Percentiles rank a stretch among this genome's conserved stretches.
Evolutionary conservation across 1,284 basidiomycete species (phyloP).

Genomic region (Chalciporus sp.): DNA sequence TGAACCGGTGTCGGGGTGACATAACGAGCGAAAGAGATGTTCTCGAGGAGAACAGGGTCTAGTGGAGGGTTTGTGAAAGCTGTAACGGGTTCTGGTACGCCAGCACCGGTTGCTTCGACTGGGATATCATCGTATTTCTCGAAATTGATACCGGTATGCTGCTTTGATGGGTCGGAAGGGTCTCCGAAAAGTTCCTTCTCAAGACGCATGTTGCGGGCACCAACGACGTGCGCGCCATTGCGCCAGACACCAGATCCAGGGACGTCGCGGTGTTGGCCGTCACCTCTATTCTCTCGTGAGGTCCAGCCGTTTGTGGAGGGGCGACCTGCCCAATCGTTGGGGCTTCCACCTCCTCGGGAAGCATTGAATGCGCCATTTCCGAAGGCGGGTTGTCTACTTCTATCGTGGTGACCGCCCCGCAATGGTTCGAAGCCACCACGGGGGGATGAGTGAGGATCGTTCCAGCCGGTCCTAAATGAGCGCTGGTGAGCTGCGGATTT

Average conservation of each 20-base stretch:
- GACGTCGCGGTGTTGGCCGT: constrained; percentile 48
- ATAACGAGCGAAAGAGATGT: constrained; percentile 93
- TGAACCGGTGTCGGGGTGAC: constrained; percentile 96
- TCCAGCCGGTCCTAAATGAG: constrained; percentile 66
- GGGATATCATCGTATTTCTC: constrained; percentile 99
- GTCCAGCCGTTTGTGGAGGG: constrained; percentile 43
- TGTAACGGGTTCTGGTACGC: constrained; percentile 91
- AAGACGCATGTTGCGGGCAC: constrained; percentile 79
- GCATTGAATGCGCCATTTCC: constrained; percentile 39
- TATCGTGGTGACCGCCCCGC: constrained; percentile 48
- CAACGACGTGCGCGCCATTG: constrained; percentile 86
- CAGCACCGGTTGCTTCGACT: constrained; percentile 95
- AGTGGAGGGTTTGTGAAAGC: constrained; percentile 90
- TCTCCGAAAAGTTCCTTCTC: constrained; percentile 98
- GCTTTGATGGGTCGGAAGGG: constrained; percentile 77
- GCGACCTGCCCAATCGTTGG: constrained; percentile 50
- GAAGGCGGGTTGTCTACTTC: constrained; percentile 45
- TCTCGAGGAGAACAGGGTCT: constrained; percentile 92
- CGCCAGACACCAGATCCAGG: constrained; percentile 86
- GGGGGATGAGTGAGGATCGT: constrained; percentile 65
- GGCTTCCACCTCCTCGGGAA: constrained; percentile 41
- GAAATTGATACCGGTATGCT: constrained; percentile 99
- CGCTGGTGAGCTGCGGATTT: constrained; percentile 18
- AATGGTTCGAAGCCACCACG: constrained; percentile 55
- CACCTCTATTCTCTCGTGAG: constrained; percentile 40